Conservation (phyloP, 441 rosid genomes). For the Kokia cookei region DNA sequence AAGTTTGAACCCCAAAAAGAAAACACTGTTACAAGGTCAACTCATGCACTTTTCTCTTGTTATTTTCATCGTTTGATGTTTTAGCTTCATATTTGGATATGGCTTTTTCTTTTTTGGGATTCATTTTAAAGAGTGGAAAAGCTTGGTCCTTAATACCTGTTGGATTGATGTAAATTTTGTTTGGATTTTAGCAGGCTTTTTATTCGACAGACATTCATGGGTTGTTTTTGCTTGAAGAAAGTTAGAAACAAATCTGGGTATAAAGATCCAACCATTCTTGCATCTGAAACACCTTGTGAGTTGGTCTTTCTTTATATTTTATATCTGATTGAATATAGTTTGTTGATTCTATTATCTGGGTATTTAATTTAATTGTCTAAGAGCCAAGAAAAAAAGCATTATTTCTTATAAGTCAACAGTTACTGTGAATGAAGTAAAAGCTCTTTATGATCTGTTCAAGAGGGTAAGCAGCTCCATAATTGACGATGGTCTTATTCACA, state of each 20-base stretch:
- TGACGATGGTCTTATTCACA: constrained; percentile 51
- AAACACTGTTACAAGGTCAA: neutral
- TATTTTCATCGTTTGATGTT: neutral
- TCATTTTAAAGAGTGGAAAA: neutral
- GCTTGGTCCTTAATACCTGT: neutral
- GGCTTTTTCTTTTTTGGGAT: neutral
- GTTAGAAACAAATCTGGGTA: neutral
- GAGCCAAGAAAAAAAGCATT: neutral
- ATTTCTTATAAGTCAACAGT: constrained; percentile 28
- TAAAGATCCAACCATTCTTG: constrained; percentile 39
- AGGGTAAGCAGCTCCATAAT: constrained; percentile 47
- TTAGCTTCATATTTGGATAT: neutral
- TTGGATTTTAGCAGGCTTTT: constrained; percentile 14
- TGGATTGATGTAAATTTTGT: neutral
- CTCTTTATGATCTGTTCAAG: constrained; percentile 60
- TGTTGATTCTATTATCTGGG: too few relatives aligned
- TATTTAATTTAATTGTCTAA: neutral
- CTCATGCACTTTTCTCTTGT: neutral
- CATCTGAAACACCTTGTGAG: constrained; percentile 66
- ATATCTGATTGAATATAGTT: neutral
- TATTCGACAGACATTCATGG: too few relatives aligned
- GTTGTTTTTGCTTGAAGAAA: too few relatives aligned
- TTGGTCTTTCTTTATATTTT: neutral
- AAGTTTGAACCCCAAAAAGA: too few relatives aligned
- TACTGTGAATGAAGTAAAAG: constrained; percentile 63